Base-by-base conservation (phyloP, 2,329 filamentous ascomycete genomes). In the Gnomoniopsis sp. region DNA sequence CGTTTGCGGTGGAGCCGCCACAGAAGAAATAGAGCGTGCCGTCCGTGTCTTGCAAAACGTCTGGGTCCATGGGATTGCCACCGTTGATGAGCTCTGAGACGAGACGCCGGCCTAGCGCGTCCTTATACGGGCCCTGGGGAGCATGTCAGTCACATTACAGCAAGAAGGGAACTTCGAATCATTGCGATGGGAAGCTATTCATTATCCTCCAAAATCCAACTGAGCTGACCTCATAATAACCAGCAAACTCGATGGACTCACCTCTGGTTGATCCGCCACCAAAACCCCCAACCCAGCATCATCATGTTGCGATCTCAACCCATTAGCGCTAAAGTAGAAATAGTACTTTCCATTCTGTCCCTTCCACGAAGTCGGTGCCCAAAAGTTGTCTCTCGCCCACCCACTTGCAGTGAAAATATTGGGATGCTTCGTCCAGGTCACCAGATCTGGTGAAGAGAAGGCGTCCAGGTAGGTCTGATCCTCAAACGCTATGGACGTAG, bases 301-400 rank as follows among this genome's bases (percentile, higher is more conserved):
- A 8, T 62, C 66, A 47, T 68, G 66, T n/a, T 64, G 66, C 48
- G 68, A 69, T 19, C 74, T 73, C 41, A 77, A 74, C 49, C 80
- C 78, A 41, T 79, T 80, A 22, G 77, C 78, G 44, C 71, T 75
- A 62, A 80, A 80, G 65, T 81, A 81, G 56, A 81, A 70, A 62
- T 75, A 80, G 64, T 80, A 80, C 34, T 70, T 74, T 14, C 75
- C 75, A 58, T 78, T 43, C 22, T 19, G 69, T 22, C 75, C 71
- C 7, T 62, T 61, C 26, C 76, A 69, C 12, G 78, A 74, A 1
- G 77, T 74, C 0, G 78, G 78, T 2, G 78, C 78, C 78, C 78
- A 80, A 15, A 79, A 69, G 0, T 77, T 77, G 57, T 71, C 71
- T 3, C 67, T 74, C 6, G 75, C 77, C 78, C 78, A 80, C 3